Evolutionary conservation across 2,329 filamentous ascomycete genomes (phyloP).

Genomic region (Leptographium galeiforme): DNA sequence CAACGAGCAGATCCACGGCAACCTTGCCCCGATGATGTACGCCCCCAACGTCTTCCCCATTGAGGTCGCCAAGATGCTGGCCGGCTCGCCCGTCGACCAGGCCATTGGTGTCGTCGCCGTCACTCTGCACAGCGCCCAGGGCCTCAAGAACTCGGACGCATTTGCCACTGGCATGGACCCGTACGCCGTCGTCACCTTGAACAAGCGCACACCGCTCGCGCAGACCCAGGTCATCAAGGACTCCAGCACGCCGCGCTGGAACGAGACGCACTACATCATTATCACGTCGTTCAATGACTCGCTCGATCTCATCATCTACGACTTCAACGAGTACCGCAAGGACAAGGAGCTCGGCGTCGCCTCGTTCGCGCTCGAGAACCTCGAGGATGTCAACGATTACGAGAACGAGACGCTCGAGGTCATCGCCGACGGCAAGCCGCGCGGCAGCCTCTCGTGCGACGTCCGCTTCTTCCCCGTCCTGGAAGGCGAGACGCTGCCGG

Average conservation of each 20-base stretch:
- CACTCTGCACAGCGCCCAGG: constrained; percentile 79
- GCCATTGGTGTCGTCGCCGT: constrained; percentile 89
- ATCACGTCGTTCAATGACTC: constrained; percentile 82
- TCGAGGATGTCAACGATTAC: constrained; percentile 63
- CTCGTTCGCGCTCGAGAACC: constrained; percentile 69
- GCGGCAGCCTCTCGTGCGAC: constrained; percentile 68
- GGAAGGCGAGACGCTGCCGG: constrained; percentile 54
- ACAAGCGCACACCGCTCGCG: constrained; percentile 66
- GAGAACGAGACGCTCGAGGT: constrained; percentile 82
- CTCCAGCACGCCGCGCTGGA: constrained; percentile 81
- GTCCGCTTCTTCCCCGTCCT: constrained; percentile 93
- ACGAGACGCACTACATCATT: constrained; percentile 92
- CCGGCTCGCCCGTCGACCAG: constrained; percentile 85
- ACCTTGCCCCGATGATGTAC: constrained; percentile 95
- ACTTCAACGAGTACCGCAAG: constrained; percentile 93
- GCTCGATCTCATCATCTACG: constrained; percentile 72
- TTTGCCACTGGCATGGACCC: constrained; percentile 87
- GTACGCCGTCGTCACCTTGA: constrained; percentile 74
- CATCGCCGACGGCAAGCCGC: constrained; percentile 67
- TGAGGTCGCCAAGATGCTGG: constrained; percentile 95
- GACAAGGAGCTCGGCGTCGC: constrained; percentile 88
- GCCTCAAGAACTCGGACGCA: constrained; percentile 89
- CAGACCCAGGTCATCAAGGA: constrained; percentile 82
- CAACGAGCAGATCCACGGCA: constrained; percentile 88
- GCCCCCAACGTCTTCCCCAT: constrained; percentile 95